A percentile compares a stretch with the other conserved stretches of the same genome.
These are phyloP conservation scores for Metarhizium humberi DNA, from an alignment of 2,329 filamentous ascomycete genomes.

Conservation along the genomic window DNA sequence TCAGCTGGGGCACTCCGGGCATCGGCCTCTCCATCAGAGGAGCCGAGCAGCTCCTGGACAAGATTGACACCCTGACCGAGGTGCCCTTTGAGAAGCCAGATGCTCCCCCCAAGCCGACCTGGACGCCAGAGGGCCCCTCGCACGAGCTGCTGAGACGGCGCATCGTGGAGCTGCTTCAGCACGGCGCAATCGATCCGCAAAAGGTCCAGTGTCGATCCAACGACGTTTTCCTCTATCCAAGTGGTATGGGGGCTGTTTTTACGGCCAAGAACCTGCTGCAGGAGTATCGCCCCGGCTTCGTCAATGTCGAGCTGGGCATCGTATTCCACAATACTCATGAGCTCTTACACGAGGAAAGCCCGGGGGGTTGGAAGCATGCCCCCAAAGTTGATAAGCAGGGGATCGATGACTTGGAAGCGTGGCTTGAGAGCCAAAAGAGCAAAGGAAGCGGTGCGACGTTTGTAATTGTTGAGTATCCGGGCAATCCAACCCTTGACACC, in stretches of 20 bases:
- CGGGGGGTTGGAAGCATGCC: conserved; percentile 37
- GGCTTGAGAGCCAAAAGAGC: conserved; percentile 30
- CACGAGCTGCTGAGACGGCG: conserved; percentile 30
- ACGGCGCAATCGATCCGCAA: conserved; percentile 25
- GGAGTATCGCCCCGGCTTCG: conserved; percentile 19
- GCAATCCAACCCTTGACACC: conserved; percentile 26
- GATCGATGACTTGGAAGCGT: conserved; percentile 34
- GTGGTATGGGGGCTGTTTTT: conserved; percentile 45
- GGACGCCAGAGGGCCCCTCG: conserved; percentile 25
- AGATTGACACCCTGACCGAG: conserved; percentile 24
- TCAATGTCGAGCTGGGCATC: conserved; percentile 37
- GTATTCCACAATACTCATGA: conserved; percentile 41
- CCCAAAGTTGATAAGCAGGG: conserved; percentile 31
- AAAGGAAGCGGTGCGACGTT: conserved; percentile 31
- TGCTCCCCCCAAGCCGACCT: conserved; percentile 23
- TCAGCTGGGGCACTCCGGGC: conserved; percentile 37
- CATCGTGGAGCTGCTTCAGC: conserved; percentile 31
- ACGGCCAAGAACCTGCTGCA: conserved; percentile 29
- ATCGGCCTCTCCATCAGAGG: conserved; percentile 36
- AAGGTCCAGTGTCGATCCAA: conserved; percentile 13
- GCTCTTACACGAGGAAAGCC: conserved; percentile 34
- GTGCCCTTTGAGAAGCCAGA: conserved; percentile 17
- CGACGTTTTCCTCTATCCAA: conserved; percentile 44
- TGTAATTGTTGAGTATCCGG: conserved; percentile 36
- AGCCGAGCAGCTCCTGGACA: conserved; percentile 31